Percentiles rank a stretch among this genome's conserved stretches.
Conservation (phyloP, 2,329 filamentous ascomycete genomes). For the Emericellopsis atlantica region DNA sequence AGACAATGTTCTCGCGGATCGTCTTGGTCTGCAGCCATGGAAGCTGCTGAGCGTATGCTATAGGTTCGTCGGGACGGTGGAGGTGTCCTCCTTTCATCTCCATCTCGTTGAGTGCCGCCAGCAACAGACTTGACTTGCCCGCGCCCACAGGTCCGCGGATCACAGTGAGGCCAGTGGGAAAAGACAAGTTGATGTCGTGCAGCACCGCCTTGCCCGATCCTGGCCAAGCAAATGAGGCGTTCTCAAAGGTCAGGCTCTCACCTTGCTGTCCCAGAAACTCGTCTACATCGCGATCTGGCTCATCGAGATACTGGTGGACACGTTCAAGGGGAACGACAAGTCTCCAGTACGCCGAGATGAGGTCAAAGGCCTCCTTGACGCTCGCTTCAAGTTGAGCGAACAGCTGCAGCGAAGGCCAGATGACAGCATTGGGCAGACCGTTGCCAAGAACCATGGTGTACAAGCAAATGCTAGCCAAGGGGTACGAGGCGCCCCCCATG, state of each 20-base stretch:
- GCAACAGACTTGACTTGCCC: slow-evolving; percentile 48
- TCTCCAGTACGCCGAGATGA: slow-evolving; percentile 69
- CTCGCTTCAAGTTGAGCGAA: slow-evolving; percentile 65
- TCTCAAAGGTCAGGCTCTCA: slow-evolving; percentile 37
- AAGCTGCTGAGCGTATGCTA: slow-evolving; percentile 46
- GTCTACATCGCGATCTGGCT: slow-evolving; percentile 59
- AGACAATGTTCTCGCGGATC: slow-evolving; percentile 52
- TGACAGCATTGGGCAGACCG: slow-evolving; percentile 64
- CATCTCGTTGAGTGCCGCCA: slow-evolving; percentile 48
- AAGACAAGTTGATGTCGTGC: slow-evolving; percentile 28
- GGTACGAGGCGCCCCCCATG: slow-evolving; percentile 62
- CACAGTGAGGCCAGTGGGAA: slow-evolving; percentile 37
- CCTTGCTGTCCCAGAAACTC: slow-evolving; percentile 19
- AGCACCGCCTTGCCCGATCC: slow-evolving; percentile 44
- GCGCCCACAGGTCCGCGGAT: slow-evolving; percentile 47
- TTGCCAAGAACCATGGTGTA: slow-evolving; percentile 62
- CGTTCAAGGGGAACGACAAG: slow-evolving; percentile 71
- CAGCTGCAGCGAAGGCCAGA: slow-evolving; percentile 75
- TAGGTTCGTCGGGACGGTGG: slow-evolving; percentile 31
- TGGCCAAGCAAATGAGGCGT: slow-evolving; percentile 71
- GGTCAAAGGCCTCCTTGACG: slow-evolving; percentile 59
- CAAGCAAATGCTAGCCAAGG: slow-evolving; percentile 68
- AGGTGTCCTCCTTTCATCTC: slow-evolving; percentile 47
- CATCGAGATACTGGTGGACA: slow-evolving; percentile 76
- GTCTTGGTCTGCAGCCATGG: slow-evolving; percentile 56